phyloP scores from a whole-genome alignment of 352 stramenopile genomes.

The Peronospora farinosa region DNA sequence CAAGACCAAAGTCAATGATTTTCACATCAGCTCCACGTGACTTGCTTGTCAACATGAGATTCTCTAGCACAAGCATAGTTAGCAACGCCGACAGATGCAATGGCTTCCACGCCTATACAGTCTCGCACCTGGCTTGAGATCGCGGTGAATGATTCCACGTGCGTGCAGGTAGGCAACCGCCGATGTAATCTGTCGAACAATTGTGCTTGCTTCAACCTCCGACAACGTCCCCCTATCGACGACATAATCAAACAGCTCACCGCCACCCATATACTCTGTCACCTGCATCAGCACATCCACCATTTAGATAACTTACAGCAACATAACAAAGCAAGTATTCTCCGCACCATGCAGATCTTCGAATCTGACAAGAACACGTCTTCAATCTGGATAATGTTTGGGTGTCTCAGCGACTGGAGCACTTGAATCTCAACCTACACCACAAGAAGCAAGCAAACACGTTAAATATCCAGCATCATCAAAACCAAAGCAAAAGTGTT shows the following conservation, averaged over 20 bases:
- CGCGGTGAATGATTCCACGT: slow-evolving; percentile 83
- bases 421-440: slow-evolving; percentile 83
- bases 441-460: neutral
- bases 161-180: slow-evolving; percentile 86
- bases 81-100: neutral
- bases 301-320: neutral
- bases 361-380: slow-evolving; percentile 80
- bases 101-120: neutral
- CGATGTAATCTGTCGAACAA: slow-evolving; percentile 88
- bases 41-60: slow-evolving; percentile 81
- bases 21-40: slow-evolving; percentile 87
- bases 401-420: slow-evolving; percentile 81
- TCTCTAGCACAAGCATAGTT: slow-evolving; percentile 36
- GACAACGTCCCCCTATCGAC: slow-evolving; percentile 87
- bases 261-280: slow-evolving; percentile 84
- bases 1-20: slow-evolving; percentile 98
- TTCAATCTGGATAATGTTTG: slow-evolving; percentile 88
- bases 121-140: slow-evolving; percentile 76
- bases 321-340: neutral
- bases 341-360: slow-evolving; percentile 78
- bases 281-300: slow-evolving; percentile 35
- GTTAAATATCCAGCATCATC: neutral
- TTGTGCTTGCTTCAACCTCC: slow-evolving; percentile 77
- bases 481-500: neutral
- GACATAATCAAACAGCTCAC: slow-evolving; percentile 89